Percentiles rank a stretch among this genome's conserved stretches.
Evolutionary conservation across 352 stramenopile species (phyloP).

Genomic region (Phytopythium boreale): DNA sequence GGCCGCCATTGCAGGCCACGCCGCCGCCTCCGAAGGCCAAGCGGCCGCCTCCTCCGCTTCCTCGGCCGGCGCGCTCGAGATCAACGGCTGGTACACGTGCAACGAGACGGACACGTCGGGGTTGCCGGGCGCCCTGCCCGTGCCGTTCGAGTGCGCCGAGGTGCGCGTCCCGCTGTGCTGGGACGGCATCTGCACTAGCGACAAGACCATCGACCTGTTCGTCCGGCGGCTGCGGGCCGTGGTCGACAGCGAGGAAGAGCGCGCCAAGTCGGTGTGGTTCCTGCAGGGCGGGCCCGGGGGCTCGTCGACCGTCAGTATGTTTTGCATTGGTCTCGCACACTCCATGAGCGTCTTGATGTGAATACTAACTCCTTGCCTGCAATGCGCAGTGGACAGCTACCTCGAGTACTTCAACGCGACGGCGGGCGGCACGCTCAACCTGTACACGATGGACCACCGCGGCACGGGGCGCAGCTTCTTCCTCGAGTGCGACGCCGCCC

Average conservation of each 20-base stretch:
- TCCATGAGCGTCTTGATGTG: background rate
- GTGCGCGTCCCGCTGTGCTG: conserved; percentile 67
- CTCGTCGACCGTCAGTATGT: conserved; percentile 45
- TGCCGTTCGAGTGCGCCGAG: conserved; percentile 53
- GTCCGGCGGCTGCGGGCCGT: conserved; percentile 43
- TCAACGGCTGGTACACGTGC: conserved; percentile 68
- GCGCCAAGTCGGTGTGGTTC: conserved; percentile 54
- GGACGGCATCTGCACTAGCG: conserved; percentile 51
- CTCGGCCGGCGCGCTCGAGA: conserved; percentile 4
- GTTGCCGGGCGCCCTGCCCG: background rate
- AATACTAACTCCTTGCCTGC: background rate
- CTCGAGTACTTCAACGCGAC: background rate
- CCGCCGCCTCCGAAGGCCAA: background rate
- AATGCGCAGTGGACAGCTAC: conserved; percentile 1
- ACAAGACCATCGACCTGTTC: conserved; percentile 50
- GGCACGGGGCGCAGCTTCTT: conserved; percentile 41
- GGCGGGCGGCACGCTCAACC: background rate
- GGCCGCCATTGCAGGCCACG: background rate
- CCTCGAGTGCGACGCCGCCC: conserved; percentile 36
- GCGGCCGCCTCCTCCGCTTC: background rate
- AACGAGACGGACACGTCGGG: conserved; percentile 10
- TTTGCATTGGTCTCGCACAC: background rate
- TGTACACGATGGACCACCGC: conserved; percentile 60
- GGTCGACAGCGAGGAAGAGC: conserved; percentile 4
- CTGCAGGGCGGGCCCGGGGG: conserved; percentile 63